A percentile compares a stretch with the other conserved stretches of the same genome.
Evolutionary conservation across 345 rosid genomes (phyloP).

Genomic region (Citrus unshiu): DNA sequence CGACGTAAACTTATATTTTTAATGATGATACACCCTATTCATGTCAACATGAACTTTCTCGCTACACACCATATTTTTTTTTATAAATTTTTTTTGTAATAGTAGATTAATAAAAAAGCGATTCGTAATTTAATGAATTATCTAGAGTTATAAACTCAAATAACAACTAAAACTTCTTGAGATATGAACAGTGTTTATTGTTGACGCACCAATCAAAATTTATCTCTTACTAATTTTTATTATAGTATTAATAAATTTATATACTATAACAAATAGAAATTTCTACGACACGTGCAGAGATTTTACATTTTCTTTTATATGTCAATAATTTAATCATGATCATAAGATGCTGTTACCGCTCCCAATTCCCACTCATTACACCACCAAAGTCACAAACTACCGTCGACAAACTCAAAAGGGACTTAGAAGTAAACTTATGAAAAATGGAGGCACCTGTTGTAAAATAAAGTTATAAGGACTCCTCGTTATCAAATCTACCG

Average conservation of each 20-base stretch:
- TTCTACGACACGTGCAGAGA: no score
- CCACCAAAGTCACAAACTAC: neutral
- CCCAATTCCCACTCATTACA: neutral
- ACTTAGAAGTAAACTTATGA: neutral
- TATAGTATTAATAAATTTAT: no score
- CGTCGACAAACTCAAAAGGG: neutral
- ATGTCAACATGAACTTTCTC: neutral
- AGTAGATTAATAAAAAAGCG: neutral
- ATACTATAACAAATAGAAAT: no score
- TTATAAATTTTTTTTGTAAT: no score
- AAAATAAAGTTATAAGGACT: slow-evolving; percentile 19
- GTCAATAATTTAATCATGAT: no score
- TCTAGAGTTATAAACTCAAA: no score
- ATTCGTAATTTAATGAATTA: no score
- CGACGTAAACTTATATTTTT: neutral
- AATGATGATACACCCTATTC: neutral
- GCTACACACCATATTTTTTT: fast-evolving
- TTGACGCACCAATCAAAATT: no score
- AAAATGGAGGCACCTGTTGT: neutral
- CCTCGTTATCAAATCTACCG: slow-evolving; percentile 6
- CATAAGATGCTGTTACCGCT: slow-evolving; percentile 3
- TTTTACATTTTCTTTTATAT: no score
- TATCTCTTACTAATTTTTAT: no score
- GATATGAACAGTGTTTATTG: no score
- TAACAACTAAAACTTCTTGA: no score